Evolutionary conservation across 2,329 filamentous ascomycete species (phyloP).

Genomic region (Aspergillus ochraceus): DNA sequence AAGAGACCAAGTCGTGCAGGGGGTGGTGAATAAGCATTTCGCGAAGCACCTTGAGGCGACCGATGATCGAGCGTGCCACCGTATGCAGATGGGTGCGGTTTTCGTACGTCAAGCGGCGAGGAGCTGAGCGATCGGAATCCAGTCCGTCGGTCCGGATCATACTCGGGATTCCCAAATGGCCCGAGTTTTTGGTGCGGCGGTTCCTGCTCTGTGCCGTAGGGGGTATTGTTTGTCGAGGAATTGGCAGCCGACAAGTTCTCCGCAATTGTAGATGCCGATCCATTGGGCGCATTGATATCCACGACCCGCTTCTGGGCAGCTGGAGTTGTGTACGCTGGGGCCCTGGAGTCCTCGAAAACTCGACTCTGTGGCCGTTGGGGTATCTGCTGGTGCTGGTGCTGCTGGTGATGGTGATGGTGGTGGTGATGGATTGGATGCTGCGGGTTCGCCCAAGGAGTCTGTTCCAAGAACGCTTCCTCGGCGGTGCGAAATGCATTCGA

Average conservation of each 20-base stretch:
- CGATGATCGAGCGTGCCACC: constrained; percentile 25
- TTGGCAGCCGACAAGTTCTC: constrained; percentile 28
- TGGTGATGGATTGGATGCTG: constrained; percentile 69
- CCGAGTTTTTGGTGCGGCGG: constrained; percentile 22
- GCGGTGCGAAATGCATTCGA: constrained; percentile 45
- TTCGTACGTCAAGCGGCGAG: constrained; percentile 42
- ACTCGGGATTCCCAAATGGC: constrained; percentile 32
- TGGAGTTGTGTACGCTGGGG: constrained; percentile 42
- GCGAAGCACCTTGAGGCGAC: constrained; percentile 24
- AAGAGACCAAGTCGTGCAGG: constrained; percentile 37
- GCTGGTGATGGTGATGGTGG: constrained; percentile 27
- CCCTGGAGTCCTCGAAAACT: constrained; percentile 35
- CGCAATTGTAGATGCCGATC: constrained; percentile 49
- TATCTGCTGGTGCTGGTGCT: constrained; percentile 28
- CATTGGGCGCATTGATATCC: constrained; percentile 44
- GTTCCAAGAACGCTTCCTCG: constrained; percentile 83
- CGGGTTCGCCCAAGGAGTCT: constrained; percentile 90
- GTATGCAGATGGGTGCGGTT: constrained; percentile 32
- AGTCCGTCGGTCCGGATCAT: constrained; percentile 35
- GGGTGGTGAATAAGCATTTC: constrained; percentile 35
- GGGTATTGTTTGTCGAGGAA: constrained; percentile 46
- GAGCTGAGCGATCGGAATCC: constrained; percentile 40
- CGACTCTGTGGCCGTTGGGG: constrained; percentile 34
- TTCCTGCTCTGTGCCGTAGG: constrained; percentile 41
- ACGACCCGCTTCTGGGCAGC: constrained; percentile 46